phyloP scores from a whole-genome alignment of 768 basidiomycete species.

The Podaxis rugospora region DNA sequence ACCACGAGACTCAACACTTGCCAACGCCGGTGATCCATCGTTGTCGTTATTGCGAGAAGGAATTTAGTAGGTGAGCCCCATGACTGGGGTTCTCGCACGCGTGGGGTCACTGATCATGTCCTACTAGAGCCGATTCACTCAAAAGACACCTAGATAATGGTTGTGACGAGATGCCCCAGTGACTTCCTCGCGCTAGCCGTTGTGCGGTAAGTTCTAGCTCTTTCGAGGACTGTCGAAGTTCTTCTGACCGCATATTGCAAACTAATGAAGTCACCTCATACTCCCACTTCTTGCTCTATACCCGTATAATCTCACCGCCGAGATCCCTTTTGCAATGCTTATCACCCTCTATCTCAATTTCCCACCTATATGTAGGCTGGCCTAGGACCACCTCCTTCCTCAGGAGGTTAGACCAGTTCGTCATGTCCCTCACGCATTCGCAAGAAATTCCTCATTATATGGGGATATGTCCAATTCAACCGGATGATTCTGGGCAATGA shows the following conservation, averaged over 20 bases:
- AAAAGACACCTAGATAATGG: slow-evolving; percentile 83
- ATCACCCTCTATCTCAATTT: not conserved
- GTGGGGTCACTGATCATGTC: slow-evolving; percentile 11
- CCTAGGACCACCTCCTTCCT: not conserved
- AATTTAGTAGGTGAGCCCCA: slow-evolving; percentile 60
- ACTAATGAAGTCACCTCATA: slow-evolving; percentile 9
- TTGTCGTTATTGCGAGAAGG: slow-evolving; percentile 72
- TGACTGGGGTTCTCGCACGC: slow-evolving; percentile 7
- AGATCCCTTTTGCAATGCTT: slow-evolving; percentile 2
- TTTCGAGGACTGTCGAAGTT: not conserved
- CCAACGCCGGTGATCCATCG: slow-evolving; percentile 59
- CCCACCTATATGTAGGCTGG: not conserved
- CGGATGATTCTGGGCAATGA: slow-evolving; percentile 14
- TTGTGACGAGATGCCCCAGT: slow-evolving; percentile 58
- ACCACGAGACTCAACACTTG: slow-evolving; percentile 74
- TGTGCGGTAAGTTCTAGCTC: slow-evolving; percentile 13
- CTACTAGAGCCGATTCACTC: slow-evolving; percentile 56
- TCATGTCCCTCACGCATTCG: not conserved
- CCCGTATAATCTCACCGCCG: slow-evolving; percentile 9
- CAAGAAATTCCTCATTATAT: slow-evolving; percentile 5
- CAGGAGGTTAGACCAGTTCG: slow-evolving; percentile 2
- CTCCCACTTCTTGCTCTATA: slow-evolving; percentile 11
- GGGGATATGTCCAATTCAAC: slow-evolving; percentile 6
- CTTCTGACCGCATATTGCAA: slow-evolving; percentile 6
- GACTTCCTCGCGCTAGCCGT: slow-evolving; percentile 16